These are phyloP conservation scores for Phialophora macrospora DNA, from an alignment of 2,329 filamentous ascomycete genomes.

Conservation along the genomic window DNA sequence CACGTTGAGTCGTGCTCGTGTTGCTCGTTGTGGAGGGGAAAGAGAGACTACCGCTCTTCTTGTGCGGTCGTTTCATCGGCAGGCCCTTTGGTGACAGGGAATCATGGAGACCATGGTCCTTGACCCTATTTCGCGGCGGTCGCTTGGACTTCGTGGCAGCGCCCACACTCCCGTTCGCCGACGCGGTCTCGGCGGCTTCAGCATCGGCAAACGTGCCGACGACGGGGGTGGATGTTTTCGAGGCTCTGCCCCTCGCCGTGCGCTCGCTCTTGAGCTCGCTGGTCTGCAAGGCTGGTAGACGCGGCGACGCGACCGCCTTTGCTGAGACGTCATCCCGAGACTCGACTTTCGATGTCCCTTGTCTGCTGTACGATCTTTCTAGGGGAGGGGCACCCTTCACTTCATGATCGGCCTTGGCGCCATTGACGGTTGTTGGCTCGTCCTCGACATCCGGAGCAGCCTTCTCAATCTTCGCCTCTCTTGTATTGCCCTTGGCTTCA, in stretches of 20 bases:
- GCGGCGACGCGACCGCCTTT: constrained; percentile 39
- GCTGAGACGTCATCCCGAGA: constrained; percentile 23
- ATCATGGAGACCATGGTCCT: constrained; percentile 40
- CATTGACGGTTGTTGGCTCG: constrained; percentile 54
- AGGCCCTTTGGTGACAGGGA: constrained; percentile 39
- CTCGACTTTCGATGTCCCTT: constrained; percentile 42
- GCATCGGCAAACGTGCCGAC: constrained; percentile 46
- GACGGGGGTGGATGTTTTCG: constrained; percentile 50
- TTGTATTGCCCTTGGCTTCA: constrained; percentile 62
- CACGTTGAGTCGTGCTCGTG: constrained; percentile 9
- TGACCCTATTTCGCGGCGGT: constrained; percentile 35
- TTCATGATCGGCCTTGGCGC: constrained; percentile 36
- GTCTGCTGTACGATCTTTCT: constrained; percentile 43
- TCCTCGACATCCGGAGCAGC: constrained; percentile 42
- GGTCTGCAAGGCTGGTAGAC: constrained; percentile 34
- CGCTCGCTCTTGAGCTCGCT: constrained; percentile 27
- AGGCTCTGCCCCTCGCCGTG: constrained; percentile 43
- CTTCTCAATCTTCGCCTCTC: constrained; percentile 50
- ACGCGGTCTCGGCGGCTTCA: constrained; percentile 32
- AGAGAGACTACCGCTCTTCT: constrained; percentile 44
- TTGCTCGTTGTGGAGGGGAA: constrained; percentile 28
- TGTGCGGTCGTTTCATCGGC: constrained; percentile 45
- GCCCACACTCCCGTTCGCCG: constrained; percentile 25
- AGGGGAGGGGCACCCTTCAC: constrained; percentile 42
- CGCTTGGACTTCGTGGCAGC: constrained; percentile 32